Percentiles rank a stretch among this genome's conserved stretches.
Evolutionary conservation across 2,329 filamentous ascomycete species (phyloP).

Genomic region (Pezicula rhizophila): DNA sequence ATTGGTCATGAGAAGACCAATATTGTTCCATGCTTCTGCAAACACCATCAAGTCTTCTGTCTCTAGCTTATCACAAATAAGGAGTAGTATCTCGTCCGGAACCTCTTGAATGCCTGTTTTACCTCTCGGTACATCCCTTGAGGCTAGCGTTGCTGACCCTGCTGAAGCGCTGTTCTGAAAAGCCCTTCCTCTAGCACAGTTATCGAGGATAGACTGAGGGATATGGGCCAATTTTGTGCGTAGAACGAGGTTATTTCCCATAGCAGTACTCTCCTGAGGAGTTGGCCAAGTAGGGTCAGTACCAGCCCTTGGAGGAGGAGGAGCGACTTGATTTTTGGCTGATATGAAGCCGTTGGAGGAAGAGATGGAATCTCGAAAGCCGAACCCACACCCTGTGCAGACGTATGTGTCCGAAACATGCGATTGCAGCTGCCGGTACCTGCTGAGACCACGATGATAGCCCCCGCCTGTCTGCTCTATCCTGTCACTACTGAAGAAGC

Average conservation of each 20-base stretch:
- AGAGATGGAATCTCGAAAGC: background rate
- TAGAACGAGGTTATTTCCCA: too few relatives aligned
- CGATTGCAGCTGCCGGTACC: slow-evolving; percentile 15
- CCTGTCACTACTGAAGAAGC: slow-evolving; percentile 42
- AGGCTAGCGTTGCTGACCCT: background rate
- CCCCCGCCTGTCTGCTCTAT: slow-evolving; percentile 34
- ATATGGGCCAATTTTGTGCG: background rate
- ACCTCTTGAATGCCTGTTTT: slow-evolving; percentile 24
- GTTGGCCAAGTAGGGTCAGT: background rate
- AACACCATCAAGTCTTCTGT: slow-evolving; percentile 15
- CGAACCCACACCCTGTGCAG: slow-evolving; percentile 23
- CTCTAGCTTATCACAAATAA: slow-evolving; percentile 27
- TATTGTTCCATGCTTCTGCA: slow-evolving; percentile 13
- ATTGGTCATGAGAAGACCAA: slow-evolving; percentile 10
- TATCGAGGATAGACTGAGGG: background rate
- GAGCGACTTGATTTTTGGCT: background rate
- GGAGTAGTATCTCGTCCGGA: slow-evolving; percentile 36
- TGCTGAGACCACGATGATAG: slow-evolving; percentile 18
- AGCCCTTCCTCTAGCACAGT: too few relatives aligned
- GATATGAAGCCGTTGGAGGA: background rate
- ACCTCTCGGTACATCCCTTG: background rate
- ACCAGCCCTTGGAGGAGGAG: background rate
- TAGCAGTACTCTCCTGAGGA: background rate
- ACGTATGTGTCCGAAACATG: slow-evolving; percentile 6
- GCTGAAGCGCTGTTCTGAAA: background rate